Base-by-base conservation (phyloP, 2,329 filamentous ascomycete genomes). In the Paecilomyces variotii region DNA sequence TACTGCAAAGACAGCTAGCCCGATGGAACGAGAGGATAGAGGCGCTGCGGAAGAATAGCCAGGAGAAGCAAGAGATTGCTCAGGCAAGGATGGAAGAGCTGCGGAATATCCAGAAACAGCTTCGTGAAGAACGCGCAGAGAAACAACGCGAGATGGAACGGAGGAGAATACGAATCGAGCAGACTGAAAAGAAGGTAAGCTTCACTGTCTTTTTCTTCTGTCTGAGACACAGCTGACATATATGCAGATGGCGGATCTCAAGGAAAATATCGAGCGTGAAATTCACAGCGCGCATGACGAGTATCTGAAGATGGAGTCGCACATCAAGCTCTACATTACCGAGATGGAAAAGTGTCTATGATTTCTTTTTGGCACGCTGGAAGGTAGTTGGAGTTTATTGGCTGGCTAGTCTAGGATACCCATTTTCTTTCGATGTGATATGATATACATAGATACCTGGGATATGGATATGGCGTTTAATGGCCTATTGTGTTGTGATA, bases 271-370 rank as follows among this genome's bases (percentile, higher is more conserved):
- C 62, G 93, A 97, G 71, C 92, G 88, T 61, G 94, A 99, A 75
- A 88, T 97, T 7, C 90, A 94, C 70, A 85, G 84, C 58, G 91
- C 94, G 0, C 86, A 96, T 67, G 92, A 96, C 64, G 91, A 97
- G 78, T 99, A 96, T 75, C 83, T 96, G 71, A 97, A 97, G 84
- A 88, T 99, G 85, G 93, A 97, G 74, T 88, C 91, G 39, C 94
- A 99, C 72, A 95, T 99, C 74, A 93, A 92, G 76, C 81, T 97
- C 62, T 99, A 99, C 79, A 96, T 99, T 70, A 96, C 90, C 3
- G 94, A 99, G 81, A 97, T 99, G 92, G 94, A 97, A 76, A 92
- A 97, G 76, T 88, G 87, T 58, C 84, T 94, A 61, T 78, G 67
- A 72, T 45, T n/a, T 19, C 60, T 34, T 30, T 28, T 54, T 56